These are phyloP conservation scores for Fraxinus angustifolia DNA, from an alignment of 305 asterid species.

Conservation along the genomic window DNA sequence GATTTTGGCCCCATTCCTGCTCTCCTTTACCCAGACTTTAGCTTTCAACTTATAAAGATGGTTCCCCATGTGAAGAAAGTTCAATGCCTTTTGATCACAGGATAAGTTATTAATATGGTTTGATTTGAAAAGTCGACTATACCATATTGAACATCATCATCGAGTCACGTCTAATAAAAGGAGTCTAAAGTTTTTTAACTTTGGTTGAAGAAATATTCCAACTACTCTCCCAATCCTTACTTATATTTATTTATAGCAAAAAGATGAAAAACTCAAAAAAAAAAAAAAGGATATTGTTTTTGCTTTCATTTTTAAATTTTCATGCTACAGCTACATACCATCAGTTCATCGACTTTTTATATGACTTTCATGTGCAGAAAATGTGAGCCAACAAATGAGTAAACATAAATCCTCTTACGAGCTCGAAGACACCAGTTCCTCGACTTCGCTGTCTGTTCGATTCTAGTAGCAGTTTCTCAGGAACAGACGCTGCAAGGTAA, in stretches of 20 bases:
- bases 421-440: slow-evolving; percentile 44
- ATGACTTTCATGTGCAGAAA: not conserved
- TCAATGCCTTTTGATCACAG: slow-evolving; percentile 3
- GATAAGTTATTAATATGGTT: not conserved
- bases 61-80: slow-evolving; percentile 16
- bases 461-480: not conserved
- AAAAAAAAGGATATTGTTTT: no score
- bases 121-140: not conserved
- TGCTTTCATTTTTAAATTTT: no score
- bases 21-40: not conserved
- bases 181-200: not conserved
- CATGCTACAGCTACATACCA: not conserved
- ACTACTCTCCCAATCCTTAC: not conserved
- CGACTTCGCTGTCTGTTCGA: slow-evolving; percentile 12
- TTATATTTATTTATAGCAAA: no score
- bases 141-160: not conserved
- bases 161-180: not conserved
- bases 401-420: slow-evolving; percentile 47
- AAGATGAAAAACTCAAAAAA: not conserved
- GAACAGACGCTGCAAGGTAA: slow-evolving; percentile 2
- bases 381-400: not conserved
- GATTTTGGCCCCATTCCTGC: not conserved
- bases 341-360: not conserved
- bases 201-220: not conserved
- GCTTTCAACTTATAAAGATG: slow-evolving; percentile 3